Evolutionary conservation across 202 grass and related monocot genomes (phyloP).

Genomic region (Dendrocalamus latiflorus): DNA sequence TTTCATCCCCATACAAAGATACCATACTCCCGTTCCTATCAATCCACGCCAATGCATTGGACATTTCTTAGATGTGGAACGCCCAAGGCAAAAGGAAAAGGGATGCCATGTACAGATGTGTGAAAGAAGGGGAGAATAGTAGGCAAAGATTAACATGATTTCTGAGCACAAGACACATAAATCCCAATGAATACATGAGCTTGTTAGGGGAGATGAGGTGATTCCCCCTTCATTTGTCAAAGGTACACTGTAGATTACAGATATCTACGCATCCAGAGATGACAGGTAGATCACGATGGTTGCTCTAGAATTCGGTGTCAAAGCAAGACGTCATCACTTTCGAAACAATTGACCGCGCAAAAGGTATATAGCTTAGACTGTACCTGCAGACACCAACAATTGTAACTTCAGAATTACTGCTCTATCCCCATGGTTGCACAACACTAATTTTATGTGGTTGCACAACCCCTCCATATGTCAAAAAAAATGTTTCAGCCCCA

Average conservation of each 20-base stretch:
- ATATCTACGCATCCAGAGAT: background rate
- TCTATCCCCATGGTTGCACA: background rate
- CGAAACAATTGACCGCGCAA: conserved; percentile 84
- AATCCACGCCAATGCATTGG: background rate
- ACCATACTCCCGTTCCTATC: background rate
- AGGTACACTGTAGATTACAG: conserved; percentile 15
- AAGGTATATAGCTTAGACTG: conserved; percentile 98
- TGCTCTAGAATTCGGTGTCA: conserved; percentile 84
- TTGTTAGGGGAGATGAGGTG: background rate
- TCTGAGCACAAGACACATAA: background rate
- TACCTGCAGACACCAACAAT: conserved; percentile 65
- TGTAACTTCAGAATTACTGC: background rate
- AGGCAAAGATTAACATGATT: background rate
- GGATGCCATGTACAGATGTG: background rate
- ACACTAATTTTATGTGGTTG: background rate
- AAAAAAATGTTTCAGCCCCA: background rate
- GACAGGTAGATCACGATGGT: background rate
- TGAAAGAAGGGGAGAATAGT: background rate
- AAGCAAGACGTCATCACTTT: conserved; percentile 89
- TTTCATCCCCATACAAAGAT: background rate
- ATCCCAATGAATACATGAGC: background rate
- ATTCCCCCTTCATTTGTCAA: background rate
- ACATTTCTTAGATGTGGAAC: background rate
- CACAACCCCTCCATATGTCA: background rate
- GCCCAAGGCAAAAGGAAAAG: background rate